Percentiles rank a stretch among this genome's conserved stretches.
Evolutionary conservation across 306 rosid species (phyloP).

Genomic region (Carpinus viminea): DNA sequence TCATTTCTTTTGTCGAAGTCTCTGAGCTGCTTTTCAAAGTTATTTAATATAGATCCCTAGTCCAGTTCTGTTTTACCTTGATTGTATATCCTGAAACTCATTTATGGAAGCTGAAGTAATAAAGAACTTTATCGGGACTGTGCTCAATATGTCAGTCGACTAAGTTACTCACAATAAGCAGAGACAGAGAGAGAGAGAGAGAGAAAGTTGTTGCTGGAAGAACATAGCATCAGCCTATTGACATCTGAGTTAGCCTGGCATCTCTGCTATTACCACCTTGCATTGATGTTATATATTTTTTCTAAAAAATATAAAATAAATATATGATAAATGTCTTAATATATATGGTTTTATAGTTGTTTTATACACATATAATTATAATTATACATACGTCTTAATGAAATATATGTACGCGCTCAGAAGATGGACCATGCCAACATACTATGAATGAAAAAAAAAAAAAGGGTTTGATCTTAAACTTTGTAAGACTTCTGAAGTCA

Average conservation of each 20-base stretch:
- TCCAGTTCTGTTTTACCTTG: not conserved
- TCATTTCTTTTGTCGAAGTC: not conserved
- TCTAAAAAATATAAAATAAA: too few relatives aligned
- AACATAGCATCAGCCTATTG: not conserved
- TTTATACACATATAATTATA: too few relatives aligned
- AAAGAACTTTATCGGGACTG: not conserved
- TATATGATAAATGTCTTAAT: too few relatives aligned
- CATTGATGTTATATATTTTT: not conserved
- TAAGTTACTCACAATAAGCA: too few relatives aligned
- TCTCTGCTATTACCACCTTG: not conserved
- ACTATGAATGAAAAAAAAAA: not conserved
- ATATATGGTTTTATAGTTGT: not conserved
- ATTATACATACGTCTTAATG: too few relatives aligned
- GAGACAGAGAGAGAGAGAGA: not conserved
- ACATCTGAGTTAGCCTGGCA: not conserved
- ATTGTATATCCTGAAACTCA: not conserved
- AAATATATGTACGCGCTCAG: too few relatives aligned
- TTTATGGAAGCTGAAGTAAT: not conserved
- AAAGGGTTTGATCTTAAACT: not conserved
- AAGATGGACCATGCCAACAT: too few relatives aligned
- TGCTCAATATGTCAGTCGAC: not conserved
- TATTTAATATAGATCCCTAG: not conserved
- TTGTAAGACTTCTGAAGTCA: not conserved
- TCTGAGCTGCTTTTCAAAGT: not conserved
- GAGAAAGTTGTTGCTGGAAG: not conserved